Evolutionary conservation across 306 rosid genomes (phyloP).

Genomic region (Citrullus mucosospermus): DNA sequence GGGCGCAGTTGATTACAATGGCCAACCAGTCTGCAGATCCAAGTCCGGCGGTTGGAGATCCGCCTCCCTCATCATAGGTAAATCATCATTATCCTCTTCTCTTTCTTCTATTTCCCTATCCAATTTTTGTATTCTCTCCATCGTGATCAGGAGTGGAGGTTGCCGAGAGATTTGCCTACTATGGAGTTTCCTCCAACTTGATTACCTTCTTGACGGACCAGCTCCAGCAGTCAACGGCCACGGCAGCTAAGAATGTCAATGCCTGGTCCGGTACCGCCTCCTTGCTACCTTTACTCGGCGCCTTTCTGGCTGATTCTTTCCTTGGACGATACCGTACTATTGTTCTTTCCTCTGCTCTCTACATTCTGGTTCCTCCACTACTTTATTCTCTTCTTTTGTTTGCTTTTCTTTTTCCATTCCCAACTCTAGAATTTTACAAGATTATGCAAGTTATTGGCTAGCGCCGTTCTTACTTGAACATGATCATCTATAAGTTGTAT

Average conservation of each 20-base stretch:
- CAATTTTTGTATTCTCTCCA: background rate
- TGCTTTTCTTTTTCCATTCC: background rate
- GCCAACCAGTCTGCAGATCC: constrained; percentile 13
- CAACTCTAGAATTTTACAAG: background rate
- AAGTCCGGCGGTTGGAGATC: constrained; percentile 41
- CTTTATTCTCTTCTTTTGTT: background rate
- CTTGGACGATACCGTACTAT: constrained; percentile 33
- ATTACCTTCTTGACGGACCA: constrained; percentile 26
- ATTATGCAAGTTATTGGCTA: background rate
- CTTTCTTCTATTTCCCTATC: background rate
- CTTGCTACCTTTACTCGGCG: constrained; percentile 29
- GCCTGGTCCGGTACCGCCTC: constrained; percentile 25
- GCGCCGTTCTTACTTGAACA: background rate
- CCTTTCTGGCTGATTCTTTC: constrained; percentile 29
- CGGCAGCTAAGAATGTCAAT: constrained; percentile 25
- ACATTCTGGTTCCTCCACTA: constrained; percentile 22
- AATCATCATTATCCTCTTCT: background rate
- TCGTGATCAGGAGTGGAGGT: constrained; percentile 24
- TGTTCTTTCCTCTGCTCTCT: constrained; percentile 17
- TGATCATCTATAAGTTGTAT: too few species aligned
- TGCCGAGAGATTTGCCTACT: constrained; percentile 38
- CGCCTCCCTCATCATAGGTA: constrained; percentile 30
- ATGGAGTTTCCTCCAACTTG: constrained; percentile 23
- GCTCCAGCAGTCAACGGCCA: constrained; percentile 29
- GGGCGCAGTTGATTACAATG: constrained; percentile 21